A percentile compares a stretch with the other conserved stretches of the same genome.
These are phyloP conservation scores for Santalum album DNA, from an alignment of 164 flowering plant species.

Conservation along the genomic window DNA sequence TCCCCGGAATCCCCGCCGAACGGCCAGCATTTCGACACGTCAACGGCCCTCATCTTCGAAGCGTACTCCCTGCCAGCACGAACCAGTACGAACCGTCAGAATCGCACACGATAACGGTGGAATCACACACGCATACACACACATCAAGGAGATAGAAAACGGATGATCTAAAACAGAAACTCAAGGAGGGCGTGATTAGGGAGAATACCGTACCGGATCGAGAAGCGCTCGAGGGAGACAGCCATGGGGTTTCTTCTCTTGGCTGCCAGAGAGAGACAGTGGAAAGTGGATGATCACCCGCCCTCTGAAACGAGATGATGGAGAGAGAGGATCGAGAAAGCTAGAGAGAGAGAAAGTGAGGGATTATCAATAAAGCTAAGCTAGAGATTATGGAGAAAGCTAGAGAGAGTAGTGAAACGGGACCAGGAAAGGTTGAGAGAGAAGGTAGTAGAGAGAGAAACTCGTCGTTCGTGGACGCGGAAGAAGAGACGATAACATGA, in stretches of 20 bases:
- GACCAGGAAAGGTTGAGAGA: constrained; percentile 1
- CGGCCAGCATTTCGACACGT: constrained; percentile 54
- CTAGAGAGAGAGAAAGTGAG: not conserved
- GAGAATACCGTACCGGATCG: constrained; percentile 36
- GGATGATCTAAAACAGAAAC: not conserved
- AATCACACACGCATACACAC: not conserved
- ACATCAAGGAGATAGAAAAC: not conserved
- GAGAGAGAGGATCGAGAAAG: not conserved
- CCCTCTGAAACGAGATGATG: not conserved
- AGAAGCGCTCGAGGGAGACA: constrained; percentile 34
- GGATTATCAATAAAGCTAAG: not conserved
- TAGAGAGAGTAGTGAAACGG: not conserved
- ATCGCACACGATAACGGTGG: not conserved
- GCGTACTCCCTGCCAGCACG: constrained; percentile 36
- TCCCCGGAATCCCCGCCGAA: constrained; percentile 18
- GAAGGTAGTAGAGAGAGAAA: not conserved
- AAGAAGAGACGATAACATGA: no score
- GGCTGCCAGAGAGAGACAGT: not conserved
- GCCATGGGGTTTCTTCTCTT: constrained; percentile 21
- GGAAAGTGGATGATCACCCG: not conserved
- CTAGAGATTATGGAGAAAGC: constrained; percentile 1
- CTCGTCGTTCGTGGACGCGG: no score
- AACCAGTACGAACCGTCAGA: not conserved
- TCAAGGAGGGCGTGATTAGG: no score
- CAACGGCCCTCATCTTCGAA: constrained; percentile 39